Evolutionary conservation across 768 basidiomycete species (phyloP), one percentile per base, ranked within the genome.

Genomic region (Hirschioporus abietinus): DNA sequence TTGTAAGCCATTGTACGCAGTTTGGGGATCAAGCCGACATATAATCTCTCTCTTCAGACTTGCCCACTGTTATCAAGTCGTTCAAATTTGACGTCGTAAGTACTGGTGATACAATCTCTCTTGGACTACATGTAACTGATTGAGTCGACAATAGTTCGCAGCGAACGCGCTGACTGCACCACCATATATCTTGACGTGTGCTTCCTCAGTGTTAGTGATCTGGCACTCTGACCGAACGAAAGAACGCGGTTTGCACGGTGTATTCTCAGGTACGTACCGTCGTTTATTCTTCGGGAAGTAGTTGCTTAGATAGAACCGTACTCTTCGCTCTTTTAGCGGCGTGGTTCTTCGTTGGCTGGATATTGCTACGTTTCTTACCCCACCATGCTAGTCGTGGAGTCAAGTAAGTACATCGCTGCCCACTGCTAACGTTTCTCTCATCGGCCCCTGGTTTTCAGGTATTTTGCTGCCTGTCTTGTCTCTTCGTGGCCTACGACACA

Each of bases 1-100:
- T 10, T 80, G 79, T 80, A 67, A 59, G 76, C 23, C 25, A 25
- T 52, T 65, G n/a, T 23, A 25, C 24, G 12, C 12, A 52, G 4
- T 52, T 52, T 52, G 12, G 20, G 12, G 20, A 20, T 15, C 20
- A 6, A 20, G 15, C 12, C 20, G 1, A 52, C 42, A 52, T 52
- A 1, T 20, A 5, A 15, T 52, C 42, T 52, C 42, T 20, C 12
- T 52, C 3, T 15, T 17, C 2, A 61, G 60, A 61, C 23, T 34
- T 61, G 30, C 60, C 60, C 23, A 61, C 60, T 34, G 60, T 61
- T 61, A 61, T 61, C 24, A 61, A 61, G 17, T 18, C 12, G 3
- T 61, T 61, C 23, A 25, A 61, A 25, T 61, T 61, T 18, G 30
- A 61, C 60, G 60, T 61, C 15, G 60, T 61, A 24, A 24, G 60